phyloP scores from a whole-genome alignment of 768 basidiomycete species.

The Russula foetens region DNA sequence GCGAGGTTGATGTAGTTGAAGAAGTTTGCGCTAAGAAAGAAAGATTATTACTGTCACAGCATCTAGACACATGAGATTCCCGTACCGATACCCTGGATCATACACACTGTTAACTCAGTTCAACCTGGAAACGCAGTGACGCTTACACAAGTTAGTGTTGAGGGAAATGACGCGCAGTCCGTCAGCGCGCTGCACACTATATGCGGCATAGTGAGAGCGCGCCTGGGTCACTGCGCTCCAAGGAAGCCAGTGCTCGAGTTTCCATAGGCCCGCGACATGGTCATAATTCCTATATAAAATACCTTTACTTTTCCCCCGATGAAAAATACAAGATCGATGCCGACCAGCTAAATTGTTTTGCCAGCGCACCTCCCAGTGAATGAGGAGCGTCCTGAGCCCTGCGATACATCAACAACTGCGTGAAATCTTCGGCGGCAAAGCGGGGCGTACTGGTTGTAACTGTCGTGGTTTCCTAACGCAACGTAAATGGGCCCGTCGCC shows the following conservation, averaged over 20 bases:
- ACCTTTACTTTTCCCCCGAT: background rate
- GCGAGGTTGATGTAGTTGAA: constrained; percentile 76
- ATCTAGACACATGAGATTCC: constrained; percentile 5
- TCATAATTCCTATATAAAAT: constrained; percentile 56
- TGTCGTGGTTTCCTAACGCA: constrained; percentile 72
- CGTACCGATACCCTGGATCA: constrained; percentile 23
- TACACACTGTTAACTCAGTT: background rate
- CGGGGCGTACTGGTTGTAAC: constrained; percentile 48
- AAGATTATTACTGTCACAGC: background rate
- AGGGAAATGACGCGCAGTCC: constrained; percentile 66
- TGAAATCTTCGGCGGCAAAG: background rate
- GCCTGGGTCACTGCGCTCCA: constrained; percentile 47
- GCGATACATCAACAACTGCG: background rate
- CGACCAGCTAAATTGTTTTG: constrained; percentile 59
- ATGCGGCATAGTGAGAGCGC: constrained; percentile 62
- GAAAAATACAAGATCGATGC: constrained; percentile 4
- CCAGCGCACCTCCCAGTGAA: constrained; percentile 45
- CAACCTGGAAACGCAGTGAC: constrained; percentile 14
- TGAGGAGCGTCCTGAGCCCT: constrained; percentile 57
- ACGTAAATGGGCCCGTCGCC: constrained; percentile 68
- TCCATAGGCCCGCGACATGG: constrained; percentile 63
- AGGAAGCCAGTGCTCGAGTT: constrained; percentile 62
- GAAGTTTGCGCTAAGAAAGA: constrained; percentile 45
- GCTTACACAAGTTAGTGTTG: constrained; percentile 69
- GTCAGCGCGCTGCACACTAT: constrained; percentile 57